These are phyloP conservation scores for Scleromitrula shiraiana DNA, from an alignment of 2,329 filamentous ascomycete genomes.

Conservation along the genomic window DNA sequence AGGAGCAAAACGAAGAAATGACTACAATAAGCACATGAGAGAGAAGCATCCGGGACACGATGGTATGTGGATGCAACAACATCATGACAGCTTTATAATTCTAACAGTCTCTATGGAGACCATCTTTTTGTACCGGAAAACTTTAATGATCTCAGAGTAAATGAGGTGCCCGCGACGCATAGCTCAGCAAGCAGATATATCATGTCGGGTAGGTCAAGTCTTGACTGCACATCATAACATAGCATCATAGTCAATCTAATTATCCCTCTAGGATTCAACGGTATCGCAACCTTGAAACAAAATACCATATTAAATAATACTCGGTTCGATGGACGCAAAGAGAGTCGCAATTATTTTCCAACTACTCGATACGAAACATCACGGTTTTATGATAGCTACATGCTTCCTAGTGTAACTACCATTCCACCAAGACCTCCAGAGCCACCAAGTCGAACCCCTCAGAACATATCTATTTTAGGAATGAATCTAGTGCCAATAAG, in stretches of 20 bases:
- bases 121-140: slow-evolving; percentile 6
- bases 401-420: neutral
- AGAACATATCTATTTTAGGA: neutral
- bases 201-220: neutral
- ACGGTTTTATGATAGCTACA: neutral
- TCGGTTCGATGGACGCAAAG: too few relatives aligned
- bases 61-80: neutral
- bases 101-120: neutral
- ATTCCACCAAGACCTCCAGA: neutral
- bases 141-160: slow-evolving; percentile 1
- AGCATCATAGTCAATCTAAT: neutral
- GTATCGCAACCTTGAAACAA: too few relatives aligned
- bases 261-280: too few relatives aligned
- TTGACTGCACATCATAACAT: neutral
- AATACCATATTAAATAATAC: too few relatives aligned
- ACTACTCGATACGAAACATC: neutral
- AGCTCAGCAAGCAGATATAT: neutral
- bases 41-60: slow-evolving; percentile 7
- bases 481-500: neutral
- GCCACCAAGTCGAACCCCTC: neutral
- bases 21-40: slow-evolving; percentile 6
- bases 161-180: neutral
- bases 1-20: slow-evolving; percentile 5
- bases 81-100: neutral
- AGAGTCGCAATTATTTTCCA: too few relatives aligned